A percentile compares a stretch with the other conserved stretches of the same genome.
These are phyloP conservation scores for Ceratobasidium sp. DNA, from an alignment of 1,284 basidiomycete species.

Conservation along the genomic window DNA sequence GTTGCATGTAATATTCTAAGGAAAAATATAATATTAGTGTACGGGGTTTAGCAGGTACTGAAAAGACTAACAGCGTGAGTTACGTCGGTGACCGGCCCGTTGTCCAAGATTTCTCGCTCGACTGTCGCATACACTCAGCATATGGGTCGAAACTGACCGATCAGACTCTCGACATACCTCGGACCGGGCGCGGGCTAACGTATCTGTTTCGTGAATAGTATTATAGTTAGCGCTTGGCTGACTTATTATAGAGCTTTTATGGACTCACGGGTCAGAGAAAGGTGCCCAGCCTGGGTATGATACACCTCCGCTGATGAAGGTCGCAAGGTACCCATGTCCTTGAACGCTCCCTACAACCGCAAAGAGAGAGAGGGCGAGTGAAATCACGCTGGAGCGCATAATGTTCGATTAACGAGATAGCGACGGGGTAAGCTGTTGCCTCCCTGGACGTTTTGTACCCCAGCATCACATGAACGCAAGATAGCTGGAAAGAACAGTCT, in stretches of 20 bases:
- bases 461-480: background rate
- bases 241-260: background rate
- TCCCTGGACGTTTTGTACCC: constrained; percentile 6
- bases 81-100: constrained; percentile 32
- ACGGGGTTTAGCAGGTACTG: background rate
- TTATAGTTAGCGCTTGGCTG: background rate
- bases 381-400: constrained; percentile 9
- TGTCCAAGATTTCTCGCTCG: constrained; percentile 21
- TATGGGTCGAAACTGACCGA: no score
- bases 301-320: constrained; percentile 31
- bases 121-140: constrained; percentile 19
- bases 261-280: constrained; percentile 33
- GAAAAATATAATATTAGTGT: background rate
- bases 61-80: constrained; percentile 8
- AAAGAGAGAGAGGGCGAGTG: background rate
- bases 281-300: constrained; percentile 38
- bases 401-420: background rate
- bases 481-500: background rate
- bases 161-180: constrained; percentile 3
- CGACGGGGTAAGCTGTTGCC: background rate
- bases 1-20: constrained; percentile 37
- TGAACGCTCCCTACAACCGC: constrained; percentile 9
- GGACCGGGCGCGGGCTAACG: constrained; percentile 3
- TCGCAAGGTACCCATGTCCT: constrained; percentile 32
- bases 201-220: background rate